Conservation (phyloP, 23 red algal species). For the Chondrus crispus region DNA sequence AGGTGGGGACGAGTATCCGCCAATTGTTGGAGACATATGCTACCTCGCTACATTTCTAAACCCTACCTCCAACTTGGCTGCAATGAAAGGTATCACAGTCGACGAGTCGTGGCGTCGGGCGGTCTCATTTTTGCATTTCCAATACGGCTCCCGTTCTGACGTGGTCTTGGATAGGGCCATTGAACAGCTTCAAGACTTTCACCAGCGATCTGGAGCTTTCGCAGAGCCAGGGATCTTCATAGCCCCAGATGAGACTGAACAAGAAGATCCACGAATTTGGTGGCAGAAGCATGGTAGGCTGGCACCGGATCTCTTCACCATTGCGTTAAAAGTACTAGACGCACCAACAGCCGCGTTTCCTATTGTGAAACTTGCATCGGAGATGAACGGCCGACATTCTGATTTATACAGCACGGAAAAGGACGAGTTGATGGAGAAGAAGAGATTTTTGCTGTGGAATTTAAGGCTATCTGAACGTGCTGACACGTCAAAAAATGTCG, state of each 20-base stretch:
- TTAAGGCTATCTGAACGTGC: not conserved
- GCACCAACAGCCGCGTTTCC: conserved; percentile 36
- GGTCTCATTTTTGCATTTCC: conserved; percentile 6
- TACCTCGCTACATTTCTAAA: conserved; percentile 32
- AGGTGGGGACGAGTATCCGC: conserved; percentile 32
- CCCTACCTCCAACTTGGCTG: conserved; percentile 6
- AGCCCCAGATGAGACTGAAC: not conserved
- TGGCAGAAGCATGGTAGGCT: conserved; percentile 30
- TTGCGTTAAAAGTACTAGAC: conserved; percentile 2
- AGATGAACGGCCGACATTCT: conserved; percentile 15
- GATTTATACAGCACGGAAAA: not conserved
- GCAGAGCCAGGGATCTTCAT: not conserved
- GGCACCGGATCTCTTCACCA: conserved; percentile 1
- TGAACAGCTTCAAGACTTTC: conserved; percentile 33
- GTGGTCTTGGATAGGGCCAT: not conserved
- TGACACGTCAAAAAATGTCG: too few relatives aligned
- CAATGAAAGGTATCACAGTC: conserved; percentile 21
- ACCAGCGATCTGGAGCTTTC: conserved; percentile 14
- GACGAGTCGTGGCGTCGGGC: conserved; percentile 28
- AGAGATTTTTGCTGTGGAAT: conserved; percentile 26
- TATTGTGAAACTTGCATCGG: not conserved
- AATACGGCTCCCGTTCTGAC: not conserved
- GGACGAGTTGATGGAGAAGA: conserved; percentile 27
- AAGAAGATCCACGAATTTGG: conserved; percentile 1
- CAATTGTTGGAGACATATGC: conserved; percentile 14